Base-by-base conservation (phyloP, 176 grass and related monocot species). In the Leersia perrieri region DNA sequence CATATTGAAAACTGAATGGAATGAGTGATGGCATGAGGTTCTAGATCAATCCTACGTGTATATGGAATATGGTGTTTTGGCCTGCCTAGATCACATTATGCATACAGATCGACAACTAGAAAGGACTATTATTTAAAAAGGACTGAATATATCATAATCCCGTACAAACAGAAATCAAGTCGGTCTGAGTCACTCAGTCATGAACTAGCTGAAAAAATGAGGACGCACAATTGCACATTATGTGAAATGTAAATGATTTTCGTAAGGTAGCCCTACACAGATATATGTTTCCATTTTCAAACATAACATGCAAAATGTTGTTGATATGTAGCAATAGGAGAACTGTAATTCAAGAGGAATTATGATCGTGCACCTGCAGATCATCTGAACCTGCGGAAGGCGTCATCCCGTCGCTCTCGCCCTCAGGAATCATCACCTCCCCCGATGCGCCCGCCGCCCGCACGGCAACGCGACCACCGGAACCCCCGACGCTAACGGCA, bases 351-450 rank as follows among this genome's bases (percentile, higher is more conserved):
- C 31, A 51, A 22, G 22, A 65, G 16, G 69, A 65, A 29, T n/a
- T 18, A 55, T 66, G 62, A 63, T 70, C 65, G 69, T 60, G 16
- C 66, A 94, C 94, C 87, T 90, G 61, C 40, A 84, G 20, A 76
- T 85, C 74, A 72, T 83, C 68, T 1, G 87, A 82, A 36, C 29
- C 76, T 1, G 77, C 63, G 14, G 84, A 86, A 7, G 82, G 55
- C 44, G 82, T 5, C 5, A 77, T 38, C 16, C 83, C 87, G 38
- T 85, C 90, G n/a, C 66, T 89, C 75, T 88, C 82, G 27, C 85
- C 85, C 39, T 85, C 85, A 6, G 95, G 85, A 81, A 92, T 81
- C 61, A 91, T 82, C 85, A 87, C 88, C 77, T 89, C 76, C 62
- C 85, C 34, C 7, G 85, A 87, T 33, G 84, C 55, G 16, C 53